These are phyloP conservation scores for Cicer cuneatum DNA, from an alignment of 306 rosid genomes.

Conservation along the genomic window DNA sequence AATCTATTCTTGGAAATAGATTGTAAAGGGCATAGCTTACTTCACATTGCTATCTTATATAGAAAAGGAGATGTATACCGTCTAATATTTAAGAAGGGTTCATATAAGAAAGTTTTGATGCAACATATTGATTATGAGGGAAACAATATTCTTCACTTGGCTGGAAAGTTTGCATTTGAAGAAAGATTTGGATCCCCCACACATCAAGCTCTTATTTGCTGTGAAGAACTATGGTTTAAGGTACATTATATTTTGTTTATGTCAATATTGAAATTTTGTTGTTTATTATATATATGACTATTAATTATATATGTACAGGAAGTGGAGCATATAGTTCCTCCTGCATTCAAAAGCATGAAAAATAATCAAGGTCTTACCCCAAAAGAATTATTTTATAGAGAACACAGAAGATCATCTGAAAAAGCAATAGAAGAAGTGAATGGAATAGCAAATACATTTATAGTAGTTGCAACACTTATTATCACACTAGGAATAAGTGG, in stretches of 20 bases:
- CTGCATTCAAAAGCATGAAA: not conserved
- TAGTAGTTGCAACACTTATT: conserved; percentile 35
- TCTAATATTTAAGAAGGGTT: conserved; percentile 23
- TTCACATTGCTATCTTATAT: conserved; percentile 25
- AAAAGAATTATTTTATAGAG: not conserved
- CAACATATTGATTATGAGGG: conserved; percentile 17
- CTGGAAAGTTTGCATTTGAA: not conserved
- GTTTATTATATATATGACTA: no score
- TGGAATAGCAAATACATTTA: not conserved
- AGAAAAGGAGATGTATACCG: not conserved
- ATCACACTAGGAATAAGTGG: not conserved
- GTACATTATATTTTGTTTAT: not conserved
- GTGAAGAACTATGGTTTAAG: conserved; percentile 25
- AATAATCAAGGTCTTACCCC: conserved; percentile 8
- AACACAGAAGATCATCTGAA: not conserved
- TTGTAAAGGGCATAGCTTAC: not conserved
- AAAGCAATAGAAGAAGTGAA: not conserved
- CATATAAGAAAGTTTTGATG: not conserved
- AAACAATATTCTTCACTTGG: conserved; percentile 39
- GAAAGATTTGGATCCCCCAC: conserved; percentile 2
- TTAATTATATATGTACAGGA: not conserved
- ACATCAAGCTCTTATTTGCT: not conserved
- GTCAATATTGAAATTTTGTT: no score
- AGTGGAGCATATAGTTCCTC: conserved; percentile 15
- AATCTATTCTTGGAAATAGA: conserved; percentile 10